phyloP scores from a whole-genome alignment of 164 flowering plant genomes.

The Santalum album region DNA sequence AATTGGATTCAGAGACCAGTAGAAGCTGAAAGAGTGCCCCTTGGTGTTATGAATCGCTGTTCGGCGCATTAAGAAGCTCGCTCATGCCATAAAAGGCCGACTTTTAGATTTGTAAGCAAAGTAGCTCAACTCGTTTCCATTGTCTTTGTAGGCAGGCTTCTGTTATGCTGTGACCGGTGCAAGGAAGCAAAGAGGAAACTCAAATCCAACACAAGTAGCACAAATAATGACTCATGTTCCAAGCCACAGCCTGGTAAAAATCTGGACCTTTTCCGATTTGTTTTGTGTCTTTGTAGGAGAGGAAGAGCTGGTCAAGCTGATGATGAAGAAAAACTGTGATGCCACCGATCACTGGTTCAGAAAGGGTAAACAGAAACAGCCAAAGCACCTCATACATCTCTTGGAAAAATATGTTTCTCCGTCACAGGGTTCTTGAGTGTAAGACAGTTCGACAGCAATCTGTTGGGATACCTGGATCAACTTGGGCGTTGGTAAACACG shows the following conservation, averaged over 20 bases:
- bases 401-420: conserved; percentile 20
- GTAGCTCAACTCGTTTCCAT: conserved; percentile 25
- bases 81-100: conserved; percentile 15
- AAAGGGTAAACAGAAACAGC: conserved; percentile 30
- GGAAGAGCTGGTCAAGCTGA: conserved; percentile 31
- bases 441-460: conserved; percentile 40
- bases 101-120: conserved; percentile 32
- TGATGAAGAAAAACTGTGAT: conserved; percentile 23
- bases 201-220: conserved; percentile 9
- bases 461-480: too few relatives aligned
- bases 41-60: conserved; percentile 12
- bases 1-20: conserved; percentile 36
- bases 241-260: conserved; percentile 11
- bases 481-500: too few relatives aligned
- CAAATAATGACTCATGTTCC: conserved; percentile 15
- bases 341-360: conserved; percentile 29
- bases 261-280: conserved; percentile 28
- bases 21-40: conserved; percentile 37
- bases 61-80: conserved; percentile 22
- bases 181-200: conserved; percentile 1
- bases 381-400: conserved; percentile 32
- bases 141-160: conserved; percentile 15
- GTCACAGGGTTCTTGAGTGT: conserved; percentile 23
- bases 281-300: conserved; percentile 60
- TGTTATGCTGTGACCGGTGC: conserved; percentile 10